These are phyloP conservation scores for Coelastrella sp. DNA, from an alignment of 139 green algal genomes.

Conservation along the genomic window DNA sequence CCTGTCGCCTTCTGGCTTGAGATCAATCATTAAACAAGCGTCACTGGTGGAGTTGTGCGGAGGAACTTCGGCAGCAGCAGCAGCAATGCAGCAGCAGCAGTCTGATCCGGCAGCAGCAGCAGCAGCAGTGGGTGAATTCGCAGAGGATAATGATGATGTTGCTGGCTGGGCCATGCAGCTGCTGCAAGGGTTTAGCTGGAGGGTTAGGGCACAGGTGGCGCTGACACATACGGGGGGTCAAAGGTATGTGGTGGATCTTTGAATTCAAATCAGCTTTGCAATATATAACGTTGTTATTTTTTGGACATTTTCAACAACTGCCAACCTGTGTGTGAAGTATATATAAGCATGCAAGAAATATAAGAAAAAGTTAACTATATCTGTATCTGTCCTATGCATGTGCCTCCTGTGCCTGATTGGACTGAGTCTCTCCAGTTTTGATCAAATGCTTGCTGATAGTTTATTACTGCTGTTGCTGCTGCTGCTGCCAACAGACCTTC, in stretches of 20 bases:
- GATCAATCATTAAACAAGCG: constrained; percentile 32
- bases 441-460: background rate
- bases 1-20: constrained; percentile 3
- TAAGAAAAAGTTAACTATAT: too few species aligned
- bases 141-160: constrained; percentile 21
- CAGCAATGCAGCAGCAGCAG: constrained; percentile 5
- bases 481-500: constrained; percentile 14
- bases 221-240: background rate
- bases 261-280: background rate
- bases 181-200: constrained; percentile 19
- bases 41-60: constrained; percentile 18
- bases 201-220: background rate
- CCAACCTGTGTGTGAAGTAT: too few species aligned
- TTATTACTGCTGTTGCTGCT: constrained; percentile 26
- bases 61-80: background rate
- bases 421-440: background rate
- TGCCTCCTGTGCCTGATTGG: too few species aligned
- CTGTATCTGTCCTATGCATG: too few species aligned
- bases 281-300: background rate
- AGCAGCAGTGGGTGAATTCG: background rate
- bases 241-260: background rate
- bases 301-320: background rate
- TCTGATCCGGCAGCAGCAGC: background rate
- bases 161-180: constrained; percentile 22
- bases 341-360: too few species aligned